Evolutionary conservation across 306 rosid genomes (phyloP).

Genomic region (Ceratonia siliqua): DNA sequence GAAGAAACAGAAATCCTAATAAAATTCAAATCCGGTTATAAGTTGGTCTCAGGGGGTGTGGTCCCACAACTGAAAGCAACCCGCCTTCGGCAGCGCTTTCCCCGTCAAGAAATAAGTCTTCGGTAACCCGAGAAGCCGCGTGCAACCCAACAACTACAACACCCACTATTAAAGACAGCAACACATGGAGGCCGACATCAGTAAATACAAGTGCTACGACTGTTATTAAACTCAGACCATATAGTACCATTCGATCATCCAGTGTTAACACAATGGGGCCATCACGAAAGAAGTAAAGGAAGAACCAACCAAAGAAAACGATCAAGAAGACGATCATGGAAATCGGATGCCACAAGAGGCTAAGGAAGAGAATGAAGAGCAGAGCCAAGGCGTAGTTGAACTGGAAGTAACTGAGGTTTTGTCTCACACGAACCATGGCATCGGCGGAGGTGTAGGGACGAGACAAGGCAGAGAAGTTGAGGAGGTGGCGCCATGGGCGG

Average conservation of each 20-base stretch:
- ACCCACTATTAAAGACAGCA: slow-evolving; percentile 30
- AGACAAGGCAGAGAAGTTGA: slow-evolving; percentile 41
- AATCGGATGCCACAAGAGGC: slow-evolving; percentile 49
- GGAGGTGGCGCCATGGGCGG: slow-evolving; percentile 50
- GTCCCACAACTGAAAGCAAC: slow-evolving; percentile 44
- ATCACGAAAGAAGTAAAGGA: slow-evolving; percentile 45
- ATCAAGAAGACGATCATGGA: slow-evolving; percentile 44
- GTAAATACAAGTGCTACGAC: slow-evolving; percentile 39
- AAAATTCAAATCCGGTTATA: slow-evolving; percentile 27
- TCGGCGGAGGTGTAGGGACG: slow-evolving; percentile 41
- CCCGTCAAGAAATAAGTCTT: slow-evolving; percentile 41
- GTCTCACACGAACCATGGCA: slow-evolving; percentile 46
- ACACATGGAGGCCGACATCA: slow-evolving; percentile 40
- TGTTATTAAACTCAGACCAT: slow-evolving; percentile 33
- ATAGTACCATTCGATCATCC: slow-evolving; percentile 34
- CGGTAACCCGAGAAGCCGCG: slow-evolving; percentile 39
- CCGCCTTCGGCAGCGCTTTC: slow-evolving; percentile 33
- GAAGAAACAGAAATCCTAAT: background rate
- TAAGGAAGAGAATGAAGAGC: slow-evolving; percentile 42
- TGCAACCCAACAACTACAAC: slow-evolving; percentile 42
- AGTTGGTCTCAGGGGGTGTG: slow-evolving; percentile 27
- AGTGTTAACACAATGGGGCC: slow-evolving; percentile 28
- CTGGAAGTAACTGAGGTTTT: slow-evolving; percentile 45
- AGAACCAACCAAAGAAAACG: slow-evolving; percentile 43
- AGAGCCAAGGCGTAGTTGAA: slow-evolving; percentile 41